Conservation (phyloP, 31 red algal species). For the Bonnemaisonia californica region DNA sequence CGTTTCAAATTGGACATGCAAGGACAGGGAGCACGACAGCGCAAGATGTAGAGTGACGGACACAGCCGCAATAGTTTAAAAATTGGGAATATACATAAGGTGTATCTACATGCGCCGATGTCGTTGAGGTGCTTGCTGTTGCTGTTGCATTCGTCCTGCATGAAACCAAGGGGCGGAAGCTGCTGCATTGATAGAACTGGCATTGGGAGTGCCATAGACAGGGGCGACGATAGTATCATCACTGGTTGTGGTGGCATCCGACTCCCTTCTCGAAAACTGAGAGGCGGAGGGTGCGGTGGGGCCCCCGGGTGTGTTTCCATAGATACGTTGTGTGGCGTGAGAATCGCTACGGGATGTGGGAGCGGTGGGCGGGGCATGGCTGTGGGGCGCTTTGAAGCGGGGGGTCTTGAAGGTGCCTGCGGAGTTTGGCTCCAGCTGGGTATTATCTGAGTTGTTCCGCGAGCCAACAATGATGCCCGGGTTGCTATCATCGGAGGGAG, state of each 20-base stretch:
- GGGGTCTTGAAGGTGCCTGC: not conserved
- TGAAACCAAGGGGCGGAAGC: constrained; percentile 62
- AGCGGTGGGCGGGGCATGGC: constrained; percentile 6
- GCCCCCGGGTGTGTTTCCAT: not conserved
- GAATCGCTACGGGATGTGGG: not conserved
- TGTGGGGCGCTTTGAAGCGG: not conserved
- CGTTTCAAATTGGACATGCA: no score
- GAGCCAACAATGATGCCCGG: not conserved
- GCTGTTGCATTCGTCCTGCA: not conserved
- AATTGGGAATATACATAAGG: not conserved
- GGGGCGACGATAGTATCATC: constrained; percentile 69
- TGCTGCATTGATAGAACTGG: constrained; percentile 28
- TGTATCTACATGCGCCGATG: constrained; percentile 8
- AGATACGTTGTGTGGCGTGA: not conserved
- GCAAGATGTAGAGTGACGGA: no score
- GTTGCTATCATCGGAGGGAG: not conserved
- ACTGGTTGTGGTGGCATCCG: constrained; percentile 56
- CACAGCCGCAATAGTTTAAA: not conserved
- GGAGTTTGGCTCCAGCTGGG: not conserved
- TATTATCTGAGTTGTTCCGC: not conserved
- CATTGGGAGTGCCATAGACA: constrained; percentile 29
- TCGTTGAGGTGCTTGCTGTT: no score
- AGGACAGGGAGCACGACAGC: no score
- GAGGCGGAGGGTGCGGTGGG: constrained; percentile 54
- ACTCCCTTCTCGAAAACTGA: constrained; percentile 65